These are phyloP conservation scores for Podospora pseudopauciseta DNA, from an alignment of 495 filamentous ascomycete species.

Conservation along the genomic window DNA sequence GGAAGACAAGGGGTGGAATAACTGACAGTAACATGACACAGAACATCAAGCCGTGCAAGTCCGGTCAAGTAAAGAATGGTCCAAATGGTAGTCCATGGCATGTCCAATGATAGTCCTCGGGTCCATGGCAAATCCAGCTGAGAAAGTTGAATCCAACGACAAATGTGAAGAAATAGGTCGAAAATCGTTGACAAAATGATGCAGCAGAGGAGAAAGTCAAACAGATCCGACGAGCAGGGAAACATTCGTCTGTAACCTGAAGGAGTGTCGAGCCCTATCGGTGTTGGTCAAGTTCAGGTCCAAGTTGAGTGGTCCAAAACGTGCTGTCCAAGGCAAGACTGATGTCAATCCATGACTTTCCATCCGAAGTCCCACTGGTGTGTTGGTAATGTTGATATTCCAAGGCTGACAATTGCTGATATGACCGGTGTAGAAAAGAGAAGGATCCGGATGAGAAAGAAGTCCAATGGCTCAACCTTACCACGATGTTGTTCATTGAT, in stretches of 20 bases:
- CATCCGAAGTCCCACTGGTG: neutral
- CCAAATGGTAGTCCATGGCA: neutral
- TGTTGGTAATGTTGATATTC: neutral
- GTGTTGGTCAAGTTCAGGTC: neutral
- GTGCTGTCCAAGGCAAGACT: neutral
- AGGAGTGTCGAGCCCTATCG: neutral
- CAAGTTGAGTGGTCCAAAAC: neutral
- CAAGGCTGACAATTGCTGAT: neutral
- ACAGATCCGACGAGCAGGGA: neutral
- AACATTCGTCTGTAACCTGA: neutral
- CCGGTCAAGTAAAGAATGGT: neutral
- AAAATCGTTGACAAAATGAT: neutral
- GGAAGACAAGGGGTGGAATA: neutral
- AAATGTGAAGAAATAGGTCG: neutral
- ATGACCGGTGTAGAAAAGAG: neutral
- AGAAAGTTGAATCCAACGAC: neutral
- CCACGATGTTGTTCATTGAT: neutral
- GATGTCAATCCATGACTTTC: neutral
- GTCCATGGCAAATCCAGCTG: neutral
- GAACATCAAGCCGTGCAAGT: neutral
- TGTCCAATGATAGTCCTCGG: neutral
- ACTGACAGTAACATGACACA: neutral
- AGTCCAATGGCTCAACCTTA: neutral
- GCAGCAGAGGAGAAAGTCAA: neutral
- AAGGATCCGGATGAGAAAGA: neutral